Conservation (phyloP, 768 basidiomycete species). For the Suillus spraguei region DNA sequence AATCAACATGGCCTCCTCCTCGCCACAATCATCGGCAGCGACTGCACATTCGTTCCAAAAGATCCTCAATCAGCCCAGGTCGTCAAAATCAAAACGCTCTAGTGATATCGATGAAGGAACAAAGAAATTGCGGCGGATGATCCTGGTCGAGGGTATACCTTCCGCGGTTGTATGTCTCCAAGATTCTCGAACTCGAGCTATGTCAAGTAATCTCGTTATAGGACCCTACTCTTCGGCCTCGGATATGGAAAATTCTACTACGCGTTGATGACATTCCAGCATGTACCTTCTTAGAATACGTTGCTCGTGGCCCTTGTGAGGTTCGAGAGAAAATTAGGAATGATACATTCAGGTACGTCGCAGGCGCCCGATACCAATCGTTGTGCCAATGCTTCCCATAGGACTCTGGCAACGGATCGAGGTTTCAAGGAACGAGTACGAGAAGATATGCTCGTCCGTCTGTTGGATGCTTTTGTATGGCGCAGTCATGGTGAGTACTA, state of each 20-base stretch:
- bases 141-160: slow-evolving; percentile 90
- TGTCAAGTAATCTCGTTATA: slow-evolving; percentile 29
- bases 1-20: slow-evolving; percentile 23
- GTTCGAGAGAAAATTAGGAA: slow-evolving; percentile 93
- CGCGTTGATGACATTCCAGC: slow-evolving; percentile 79
- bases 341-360: slow-evolving; percentile 85
- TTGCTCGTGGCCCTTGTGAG: slow-evolving; percentile 82
- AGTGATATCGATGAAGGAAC: slow-evolving; percentile 77
- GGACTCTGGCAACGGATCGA: slow-evolving; percentile 93
- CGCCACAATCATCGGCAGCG: slow-evolving; percentile 31
- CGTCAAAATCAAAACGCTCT: slow-evolving; percentile 64
- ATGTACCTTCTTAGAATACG: slow-evolving; percentile 75
- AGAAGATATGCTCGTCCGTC: slow-evolving; percentile 94
- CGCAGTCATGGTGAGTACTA: slow-evolving; percentile 71
- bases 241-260: slow-evolving; percentile 94
- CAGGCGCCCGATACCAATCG: not conserved
- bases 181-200: not conserved
- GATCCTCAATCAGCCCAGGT: slow-evolving; percentile 70
- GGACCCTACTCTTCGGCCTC: slow-evolving; percentile 85
- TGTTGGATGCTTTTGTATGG: slow-evolving; percentile 99
- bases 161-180: slow-evolving; percentile 60
- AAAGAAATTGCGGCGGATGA: slow-evolving; percentile 85
- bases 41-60: slow-evolving; percentile 81
- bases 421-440: slow-evolving; percentile 98
- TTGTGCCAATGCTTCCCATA: slow-evolving; percentile 28